phyloP scores from a whole-genome alignment of 129 eudicot species.

The Heracleum sosnowskyi region DNA sequence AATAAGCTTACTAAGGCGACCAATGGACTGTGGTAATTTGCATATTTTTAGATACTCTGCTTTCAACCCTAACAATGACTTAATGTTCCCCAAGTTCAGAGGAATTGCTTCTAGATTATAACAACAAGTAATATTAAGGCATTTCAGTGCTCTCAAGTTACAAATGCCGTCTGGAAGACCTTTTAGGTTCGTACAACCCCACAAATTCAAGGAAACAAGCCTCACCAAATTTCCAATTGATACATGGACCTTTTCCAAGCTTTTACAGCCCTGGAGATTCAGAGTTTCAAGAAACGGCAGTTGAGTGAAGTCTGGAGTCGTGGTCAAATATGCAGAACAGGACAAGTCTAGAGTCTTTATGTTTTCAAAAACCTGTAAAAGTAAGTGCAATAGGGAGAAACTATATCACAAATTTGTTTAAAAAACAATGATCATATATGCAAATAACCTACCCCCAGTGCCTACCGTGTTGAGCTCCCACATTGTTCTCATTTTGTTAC shows the following conservation, averaged over 20 bases:
- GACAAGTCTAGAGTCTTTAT: too few relatives aligned
- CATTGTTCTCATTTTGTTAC: neutral
- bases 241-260: neutral
- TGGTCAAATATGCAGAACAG: neutral
- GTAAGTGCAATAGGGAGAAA: too few relatives aligned
- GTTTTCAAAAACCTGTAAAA: too few relatives aligned
- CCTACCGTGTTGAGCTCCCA: too few relatives aligned
- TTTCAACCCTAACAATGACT: neutral
- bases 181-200: neutral
- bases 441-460: too few relatives aligned
- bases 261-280: neutral
- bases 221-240: neutral
- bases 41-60: neutral
- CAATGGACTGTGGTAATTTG: neutral
- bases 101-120: neutral
- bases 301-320: neutral
- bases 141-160: neutral
- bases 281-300: neutral
- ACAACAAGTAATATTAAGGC: neutral
- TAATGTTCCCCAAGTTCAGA: neutral
- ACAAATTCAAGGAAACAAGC: neutral
- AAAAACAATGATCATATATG: too few relatives aligned
- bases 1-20: neutral
- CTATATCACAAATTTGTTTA: too few relatives aligned
- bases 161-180: neutral